Evolutionary conservation across 73 alveolate genomes (phyloP), one percentile per base, ranked within the genome.

Genomic region (Stentor coeruleus): DNA sequence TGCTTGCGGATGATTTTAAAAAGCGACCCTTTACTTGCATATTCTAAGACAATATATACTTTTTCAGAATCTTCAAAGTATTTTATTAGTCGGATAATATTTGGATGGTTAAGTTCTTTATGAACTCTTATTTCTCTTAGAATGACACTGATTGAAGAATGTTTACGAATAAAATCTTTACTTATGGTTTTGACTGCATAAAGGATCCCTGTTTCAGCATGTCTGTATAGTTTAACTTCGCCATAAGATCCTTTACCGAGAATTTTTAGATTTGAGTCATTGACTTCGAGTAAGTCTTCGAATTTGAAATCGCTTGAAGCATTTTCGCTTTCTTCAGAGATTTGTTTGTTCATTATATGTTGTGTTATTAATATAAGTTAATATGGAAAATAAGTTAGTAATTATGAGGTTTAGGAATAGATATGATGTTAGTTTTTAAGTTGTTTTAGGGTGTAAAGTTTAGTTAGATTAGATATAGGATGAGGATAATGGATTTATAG

Each of bases 221-320:
- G 98, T 26, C 84, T 38, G 3, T 84, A 90, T 26, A 92, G 83
- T 31, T 87, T 77, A 2, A 92, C 98, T 81, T 92, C 94, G 35
- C 98, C 98, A 49, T 90, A 92, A 33, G 98, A 86, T 14, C 98
- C 98, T 74, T 84, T 88, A 15, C 98, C 98, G 42, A 92, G 87
- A 3, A 41, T 59, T 20, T 33, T 66, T 0, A 57, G 73, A 66
- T 20, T 20, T 20, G 14, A 14, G 2, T 66, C 79, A 26, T 66
- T 26, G 14, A 66, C 79, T 66, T 66, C 79, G 14, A 20, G 37
- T 20, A 66, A 26, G 37, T 66, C 79, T 14, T 66, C 37, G 1
- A 66, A 49, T n/a, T n/a, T n/a, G n/a, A n/a, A n/a, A n/a, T n/a
- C n/a, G n/a, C n/a, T n/a, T n/a, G n/a, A n/a, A n/a, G n/a, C n/a